Evolutionary conservation across 1,139 yeast species (phyloP).

Genomic region (Suhomyces bribrorum): DNA sequence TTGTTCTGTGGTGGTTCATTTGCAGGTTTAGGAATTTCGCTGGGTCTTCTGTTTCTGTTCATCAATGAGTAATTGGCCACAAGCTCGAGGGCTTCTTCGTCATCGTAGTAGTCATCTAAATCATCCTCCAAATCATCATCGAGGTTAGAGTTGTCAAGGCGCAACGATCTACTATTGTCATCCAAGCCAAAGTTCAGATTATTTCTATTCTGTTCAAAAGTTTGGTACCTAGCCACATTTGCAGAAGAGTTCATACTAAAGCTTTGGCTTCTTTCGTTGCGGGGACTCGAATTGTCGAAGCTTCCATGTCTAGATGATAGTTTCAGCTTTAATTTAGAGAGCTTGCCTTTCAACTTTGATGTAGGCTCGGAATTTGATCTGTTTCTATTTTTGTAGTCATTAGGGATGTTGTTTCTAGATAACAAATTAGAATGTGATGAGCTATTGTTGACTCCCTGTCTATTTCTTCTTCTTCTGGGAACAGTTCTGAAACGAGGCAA

Average conservation of each 20-base stretch:
- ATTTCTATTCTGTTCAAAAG: conserved; percentile 10
- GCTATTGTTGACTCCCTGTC: background rate
- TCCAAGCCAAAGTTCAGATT: background rate
- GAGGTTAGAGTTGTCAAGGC: background rate
- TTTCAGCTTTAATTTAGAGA: conserved; percentile 22
- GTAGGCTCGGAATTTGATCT: conserved; percentile 21
- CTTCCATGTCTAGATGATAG: conserved; percentile 6
- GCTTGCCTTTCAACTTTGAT: conserved; percentile 21
- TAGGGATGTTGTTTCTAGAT: conserved; percentile 1
- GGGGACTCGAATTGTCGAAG: background rate
- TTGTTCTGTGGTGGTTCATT: background rate
- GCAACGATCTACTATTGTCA: conserved; percentile 1
- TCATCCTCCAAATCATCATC: conserved; percentile 12
- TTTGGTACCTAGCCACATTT: conserved; percentile 6
- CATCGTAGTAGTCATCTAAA: conserved; percentile 16
- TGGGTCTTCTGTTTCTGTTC: background rate
- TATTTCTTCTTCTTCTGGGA: conserved; percentile 58
- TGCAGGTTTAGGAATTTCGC: background rate
- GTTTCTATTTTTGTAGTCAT: conserved; percentile 13
- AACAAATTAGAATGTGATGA: conserved; percentile 1
- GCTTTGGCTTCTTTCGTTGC: conserved; percentile 5
- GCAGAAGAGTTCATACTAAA: conserved; percentile 3
- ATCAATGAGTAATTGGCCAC: conserved; percentile 9
- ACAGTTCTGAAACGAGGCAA: conserved; percentile 71
- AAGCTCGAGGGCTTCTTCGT: conserved; percentile 16